Conservation (phyloP, 306 rosid genomes). For the Medicago arabica region DNA sequence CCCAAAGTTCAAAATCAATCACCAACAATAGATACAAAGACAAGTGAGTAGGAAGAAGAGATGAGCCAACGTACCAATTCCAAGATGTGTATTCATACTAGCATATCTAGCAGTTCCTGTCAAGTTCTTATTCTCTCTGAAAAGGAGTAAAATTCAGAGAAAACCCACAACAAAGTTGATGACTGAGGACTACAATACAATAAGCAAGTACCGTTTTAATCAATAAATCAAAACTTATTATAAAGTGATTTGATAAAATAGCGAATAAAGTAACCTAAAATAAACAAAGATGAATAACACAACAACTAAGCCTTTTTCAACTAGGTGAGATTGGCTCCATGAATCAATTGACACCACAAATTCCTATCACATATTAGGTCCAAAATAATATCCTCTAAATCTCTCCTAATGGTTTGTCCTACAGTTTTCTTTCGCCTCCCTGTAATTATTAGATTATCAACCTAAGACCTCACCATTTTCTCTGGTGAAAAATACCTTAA, state of each 20-base stretch:
- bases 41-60: constrained; percentile 34
- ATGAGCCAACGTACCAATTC: constrained; percentile 68
- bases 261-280: neutral
- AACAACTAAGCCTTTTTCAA: neutral
- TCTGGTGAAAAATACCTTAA: neutral
- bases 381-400: constrained; percentile 5
- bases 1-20: constrained; percentile 41
- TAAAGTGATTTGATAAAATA: neutral
- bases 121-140: constrained; percentile 95
- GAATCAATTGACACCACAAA: neutral
- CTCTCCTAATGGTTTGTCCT: neutral
- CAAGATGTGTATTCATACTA: constrained; percentile 97
- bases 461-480: neutral
- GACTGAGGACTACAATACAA: constrained; percentile 16
- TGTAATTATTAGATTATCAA: constrained; percentile 15
- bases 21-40: constrained; percentile 24
- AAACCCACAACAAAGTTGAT: constrained; percentile 2
- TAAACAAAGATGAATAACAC: constrained; percentile 3
- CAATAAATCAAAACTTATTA: constrained; percentile 15
- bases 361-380: neutral
- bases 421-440: neutral
- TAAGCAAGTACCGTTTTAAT: constrained; percentile 5
- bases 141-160: constrained; percentile 39
- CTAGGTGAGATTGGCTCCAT: neutral
- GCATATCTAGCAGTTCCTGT: constrained; percentile 99